Evolutionary conservation across 495 filamentous ascomycete species (phyloP).

Genomic region (Penicillium paxilli): DNA sequence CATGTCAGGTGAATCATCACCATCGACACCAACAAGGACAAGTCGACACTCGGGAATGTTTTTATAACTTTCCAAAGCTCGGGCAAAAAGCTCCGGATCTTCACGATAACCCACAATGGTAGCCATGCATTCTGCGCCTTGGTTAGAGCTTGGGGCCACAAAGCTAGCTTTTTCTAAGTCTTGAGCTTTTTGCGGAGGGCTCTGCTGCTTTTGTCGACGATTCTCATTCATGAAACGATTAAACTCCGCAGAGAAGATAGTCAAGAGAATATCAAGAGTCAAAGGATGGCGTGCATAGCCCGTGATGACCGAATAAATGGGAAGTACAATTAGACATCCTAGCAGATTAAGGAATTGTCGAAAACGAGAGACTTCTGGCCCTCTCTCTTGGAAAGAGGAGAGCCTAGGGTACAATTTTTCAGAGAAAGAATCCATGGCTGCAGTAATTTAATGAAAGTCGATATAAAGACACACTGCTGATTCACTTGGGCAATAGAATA

Average conservation of each 20-base stretch:
- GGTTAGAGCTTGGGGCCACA: background rate
- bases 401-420: slow-evolving; percentile 16
- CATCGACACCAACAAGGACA: slow-evolving; percentile 32
- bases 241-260: slow-evolving; percentile 25
- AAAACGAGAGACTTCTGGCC: slow-evolving; percentile 22
- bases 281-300: slow-evolving; percentile 22
- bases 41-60: slow-evolving; percentile 25
- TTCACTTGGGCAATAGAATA: background rate
- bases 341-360: slow-evolving; percentile 28
- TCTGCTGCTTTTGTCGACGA: slow-evolving; percentile 14
- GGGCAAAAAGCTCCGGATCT: slow-evolving; percentile 28
- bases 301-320: slow-evolving; percentile 22
- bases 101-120: slow-evolving; percentile 36
- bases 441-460: background rate
- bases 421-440: slow-evolving; percentile 6
- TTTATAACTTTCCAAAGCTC: slow-evolving; percentile 33
- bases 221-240: slow-evolving; percentile 25
- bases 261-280: slow-evolving; percentile 25
- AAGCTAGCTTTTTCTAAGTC: slow-evolving; percentile 16
- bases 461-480: background rate
- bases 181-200: background rate
- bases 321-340: slow-evolving; percentile 24
- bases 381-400: slow-evolving; percentile 19
- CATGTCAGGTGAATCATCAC: slow-evolving; percentile 27
- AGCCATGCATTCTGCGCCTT: slow-evolving; percentile 25